Evolutionary conservation across 495 filamentous ascomycete species (phyloP).

Genomic region (Parathielavia hyrcaniae): DNA sequence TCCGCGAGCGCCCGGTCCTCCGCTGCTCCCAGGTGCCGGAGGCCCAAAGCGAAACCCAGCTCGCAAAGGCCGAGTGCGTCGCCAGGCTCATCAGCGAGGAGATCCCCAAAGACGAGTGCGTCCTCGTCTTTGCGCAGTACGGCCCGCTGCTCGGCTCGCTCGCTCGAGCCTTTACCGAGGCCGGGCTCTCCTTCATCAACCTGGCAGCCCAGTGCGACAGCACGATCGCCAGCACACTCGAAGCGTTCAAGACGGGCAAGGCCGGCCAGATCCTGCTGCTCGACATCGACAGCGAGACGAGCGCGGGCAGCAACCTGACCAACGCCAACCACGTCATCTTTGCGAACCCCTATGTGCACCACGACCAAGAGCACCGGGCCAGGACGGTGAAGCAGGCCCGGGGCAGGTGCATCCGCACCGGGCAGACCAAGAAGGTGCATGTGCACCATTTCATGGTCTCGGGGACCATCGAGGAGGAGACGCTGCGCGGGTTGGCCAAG

Average conservation of each 20-base stretch:
- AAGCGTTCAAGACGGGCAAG: conserved; percentile 26
- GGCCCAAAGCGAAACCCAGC: background rate
- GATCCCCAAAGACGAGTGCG: conserved; percentile 22
- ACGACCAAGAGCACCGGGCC: conserved; percentile 52
- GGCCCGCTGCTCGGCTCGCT: conserved; percentile 23
- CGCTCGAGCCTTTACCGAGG: conserved; percentile 18
- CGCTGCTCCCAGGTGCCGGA: conserved; percentile 9
- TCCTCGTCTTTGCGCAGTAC: conserved; percentile 37
- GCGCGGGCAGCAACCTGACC: conserved; percentile 68
- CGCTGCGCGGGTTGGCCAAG: conserved; percentile 42
- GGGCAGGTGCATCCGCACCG: conserved; percentile 60
- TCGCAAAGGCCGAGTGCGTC: conserved; percentile 25
- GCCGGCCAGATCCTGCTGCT: conserved; percentile 55
- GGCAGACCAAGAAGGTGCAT: conserved; percentile 60
- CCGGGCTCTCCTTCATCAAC: conserved; percentile 11
- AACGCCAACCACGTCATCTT: conserved; percentile 76
- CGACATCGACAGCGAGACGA: conserved; percentile 54
- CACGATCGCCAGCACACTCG: conserved; percentile 9
- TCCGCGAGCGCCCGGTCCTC: conserved; percentile 16
- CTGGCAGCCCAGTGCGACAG: conserved; percentile 11
- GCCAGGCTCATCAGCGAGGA: conserved; percentile 16
- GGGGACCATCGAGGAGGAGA: conserved; percentile 64
- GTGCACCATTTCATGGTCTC: conserved; percentile 62
- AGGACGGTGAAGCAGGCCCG: conserved; percentile 63
- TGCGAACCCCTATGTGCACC: conserved; percentile 50